Evolutionary conservation across 2,329 filamentous ascomycete species (phyloP).

Genomic region (Metarhizium anisopliae): DNA sequence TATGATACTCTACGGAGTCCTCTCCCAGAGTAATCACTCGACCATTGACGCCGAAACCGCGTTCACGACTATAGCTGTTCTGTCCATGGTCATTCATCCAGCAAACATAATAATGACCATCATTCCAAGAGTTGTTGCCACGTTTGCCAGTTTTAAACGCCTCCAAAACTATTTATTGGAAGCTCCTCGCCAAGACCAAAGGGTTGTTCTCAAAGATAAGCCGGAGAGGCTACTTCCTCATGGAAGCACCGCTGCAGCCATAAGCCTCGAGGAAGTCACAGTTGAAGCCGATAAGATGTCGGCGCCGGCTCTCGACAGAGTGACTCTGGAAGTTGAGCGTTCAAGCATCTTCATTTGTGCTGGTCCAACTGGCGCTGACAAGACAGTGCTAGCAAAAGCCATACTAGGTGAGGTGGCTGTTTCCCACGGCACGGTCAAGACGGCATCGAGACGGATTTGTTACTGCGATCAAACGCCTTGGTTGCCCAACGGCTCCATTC

Average conservation of each 20-base stretch:
- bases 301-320: constrained; percentile 2
- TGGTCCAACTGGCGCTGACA: constrained; percentile 19
- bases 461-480: constrained; percentile 14
- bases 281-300: neutral
- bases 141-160: constrained; percentile 25
- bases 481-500: constrained; percentile 11
- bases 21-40: constrained; percentile 12
- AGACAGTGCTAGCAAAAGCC: constrained; percentile 14
- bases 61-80: constrained; percentile 30
- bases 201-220: neutral
- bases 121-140: constrained; percentile 22
- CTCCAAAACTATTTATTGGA: constrained; percentile 27
- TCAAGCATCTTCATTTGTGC: constrained; percentile 17
- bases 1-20: constrained; percentile 23
- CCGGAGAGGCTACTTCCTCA: neutral
- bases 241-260: neutral
- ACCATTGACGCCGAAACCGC: constrained; percentile 25
- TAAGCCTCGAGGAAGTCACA: neutral
- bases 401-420: constrained; percentile 11
- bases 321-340: neutral
- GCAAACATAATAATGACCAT: constrained; percentile 36
- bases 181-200: constrained; percentile 7
- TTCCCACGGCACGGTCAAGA: constrained; percentile 2
- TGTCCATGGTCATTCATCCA: constrained; percentile 30
- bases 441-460: constrained; percentile 6